Percentiles rank a stretch among this genome's conserved stretches.
phyloP scores from a whole-genome alignment of 306 rosid genomes.

The Hippophae tibetana region DNA sequence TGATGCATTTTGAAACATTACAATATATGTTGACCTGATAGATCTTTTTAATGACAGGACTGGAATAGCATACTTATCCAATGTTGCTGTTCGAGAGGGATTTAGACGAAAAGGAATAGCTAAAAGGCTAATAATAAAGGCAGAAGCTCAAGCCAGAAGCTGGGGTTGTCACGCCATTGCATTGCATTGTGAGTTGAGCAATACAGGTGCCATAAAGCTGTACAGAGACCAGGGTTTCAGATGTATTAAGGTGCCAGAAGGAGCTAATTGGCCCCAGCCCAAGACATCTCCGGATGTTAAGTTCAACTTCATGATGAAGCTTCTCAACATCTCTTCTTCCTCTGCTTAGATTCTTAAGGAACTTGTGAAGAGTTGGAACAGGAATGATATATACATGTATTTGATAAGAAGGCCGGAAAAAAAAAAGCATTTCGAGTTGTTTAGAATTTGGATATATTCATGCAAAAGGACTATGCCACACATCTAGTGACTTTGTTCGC shows the following conservation, averaged over 20 bases:
- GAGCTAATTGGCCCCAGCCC: constrained; percentile 97
- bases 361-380: constrained; percentile 3
- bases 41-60: constrained; percentile 44
- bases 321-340: constrained; percentile 37
- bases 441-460: constrained; percentile 19
- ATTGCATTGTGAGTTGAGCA: constrained; percentile 77
- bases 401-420: background rate
- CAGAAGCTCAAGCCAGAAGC: constrained; percentile 77
- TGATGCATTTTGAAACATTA: background rate
- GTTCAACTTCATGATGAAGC: constrained; percentile 96
- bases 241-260: constrained; percentile 70
- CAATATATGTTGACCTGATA: background rate
- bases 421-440: background rate
- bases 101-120: constrained; percentile 80
- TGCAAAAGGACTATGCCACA: background rate
- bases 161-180: constrained; percentile 93
- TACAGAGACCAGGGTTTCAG: constrained; percentile 80
- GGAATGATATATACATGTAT: background rate
- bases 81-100: constrained; percentile 88
- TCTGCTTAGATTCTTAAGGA: constrained; percentile 26
- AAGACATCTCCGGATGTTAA: constrained; percentile 67
- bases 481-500: background rate
- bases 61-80: constrained; percentile 90
- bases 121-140: constrained; percentile 61
- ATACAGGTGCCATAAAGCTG: constrained; percentile 67